Evolutionary conservation across 1,284 basidiomycete genomes (phyloP), one percentile per base, ranked within the genome.

Genomic region (Leccinum fuscescens): DNA sequence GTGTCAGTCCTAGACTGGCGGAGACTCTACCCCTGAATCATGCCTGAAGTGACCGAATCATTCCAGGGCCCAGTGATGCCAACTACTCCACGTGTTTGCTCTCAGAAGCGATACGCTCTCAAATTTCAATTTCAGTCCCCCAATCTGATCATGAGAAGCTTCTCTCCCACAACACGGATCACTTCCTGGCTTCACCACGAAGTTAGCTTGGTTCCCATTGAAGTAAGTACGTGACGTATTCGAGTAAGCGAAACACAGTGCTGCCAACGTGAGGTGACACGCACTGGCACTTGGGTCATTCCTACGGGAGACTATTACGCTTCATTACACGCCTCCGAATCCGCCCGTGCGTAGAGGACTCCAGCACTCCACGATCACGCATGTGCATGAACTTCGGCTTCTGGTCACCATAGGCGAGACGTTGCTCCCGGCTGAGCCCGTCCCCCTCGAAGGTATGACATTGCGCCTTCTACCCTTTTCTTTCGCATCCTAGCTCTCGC

Each of bases 381-480:
- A 50, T 35, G 7, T 29, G 39, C 35, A 14, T 50, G 31, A 20
- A 7, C 3, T 37, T 37, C 35, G 35, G 35, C 35, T 37, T 37
- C 35, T 37, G 35, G 14, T 37, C 50, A 29, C 50, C 15, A n/a
- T 39, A 39, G 15, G 37, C 37, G 37, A 51, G 37, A 54, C 53
- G 15, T 44, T 5, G 51, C 37, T 55, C 35, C 54, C 65, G 63
- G 63, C 24, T 55, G 27, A 50, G 39, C 49, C 66, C 60, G 59
- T 56, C 24, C 15, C 17, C 7, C 49, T 33, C 11, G 12, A 60
- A 35, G 35, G 61, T 67, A 64, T 64, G 61, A 60, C 9, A 5
- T 20, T 5, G 22, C 7, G 17, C n/a, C 27, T 15, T 55, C 39
- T 11, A 12, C 46, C 6, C 29, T 22, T 49, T 31, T 50, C 22